phyloP scores from a whole-genome alignment of 768 basidiomycete genomes.

The Tricholoma sp. region DNA sequence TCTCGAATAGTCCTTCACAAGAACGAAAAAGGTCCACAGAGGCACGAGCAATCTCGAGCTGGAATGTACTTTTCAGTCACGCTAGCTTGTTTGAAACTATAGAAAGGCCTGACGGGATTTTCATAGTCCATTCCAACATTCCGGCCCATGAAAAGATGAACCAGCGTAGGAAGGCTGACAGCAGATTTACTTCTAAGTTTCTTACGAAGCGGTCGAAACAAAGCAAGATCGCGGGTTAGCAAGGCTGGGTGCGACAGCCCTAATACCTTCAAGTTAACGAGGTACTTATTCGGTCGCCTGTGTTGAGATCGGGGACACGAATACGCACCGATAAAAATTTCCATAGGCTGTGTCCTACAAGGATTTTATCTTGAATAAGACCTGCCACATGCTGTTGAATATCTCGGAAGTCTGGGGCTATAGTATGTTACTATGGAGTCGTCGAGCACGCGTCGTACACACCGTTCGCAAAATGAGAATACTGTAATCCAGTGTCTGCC shows the following conservation, averaged over 20 bases:
- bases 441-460: not conserved
- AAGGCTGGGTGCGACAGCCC: slow-evolving; percentile 47
- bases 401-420: slow-evolving; percentile 46
- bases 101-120: slow-evolving; percentile 37
- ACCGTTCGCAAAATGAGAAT: slow-evolving; percentile 38
- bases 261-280: slow-evolving; percentile 43
- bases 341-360: slow-evolving; percentile 56
- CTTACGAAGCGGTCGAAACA: slow-evolving; percentile 46
- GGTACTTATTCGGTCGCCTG: not conserved
- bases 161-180: slow-evolving; percentile 36
- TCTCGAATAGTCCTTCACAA: slow-evolving; percentile 45
- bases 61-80: slow-evolving; percentile 3
- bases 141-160: slow-evolving; percentile 40
- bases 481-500: slow-evolving; percentile 40
- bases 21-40: slow-evolving; percentile 50
- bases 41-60: slow-evolving; percentile 48
- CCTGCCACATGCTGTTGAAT: slow-evolving; percentile 40
- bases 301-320: not conserved
- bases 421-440: not conserved
- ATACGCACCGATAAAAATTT: slow-evolving; percentile 41
- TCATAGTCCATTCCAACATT: slow-evolving; percentile 38
- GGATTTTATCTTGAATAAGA: slow-evolving; percentile 41
- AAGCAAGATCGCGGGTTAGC: slow-evolving; percentile 49
- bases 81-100: slow-evolving; percentile 6
- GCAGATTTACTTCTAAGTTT: slow-evolving; percentile 32